phyloP scores from a whole-genome alignment of 495 filamentous ascomycete species.

The Cercophora scortea region DNA sequence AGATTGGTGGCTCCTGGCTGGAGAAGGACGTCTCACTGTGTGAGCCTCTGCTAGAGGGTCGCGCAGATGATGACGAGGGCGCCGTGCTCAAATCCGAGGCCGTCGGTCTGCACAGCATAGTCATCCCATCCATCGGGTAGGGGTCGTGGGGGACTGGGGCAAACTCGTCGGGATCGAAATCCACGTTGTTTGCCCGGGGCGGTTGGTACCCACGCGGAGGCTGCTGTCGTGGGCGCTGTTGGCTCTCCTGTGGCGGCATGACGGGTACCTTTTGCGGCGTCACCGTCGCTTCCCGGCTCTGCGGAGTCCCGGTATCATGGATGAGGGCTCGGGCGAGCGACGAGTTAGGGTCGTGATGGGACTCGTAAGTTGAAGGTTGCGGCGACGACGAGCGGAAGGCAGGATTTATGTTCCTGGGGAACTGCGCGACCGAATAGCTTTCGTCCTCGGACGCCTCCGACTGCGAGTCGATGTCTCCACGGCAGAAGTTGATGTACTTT shows the following conservation, averaged over 20 bases:
- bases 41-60: conserved; percentile 82
- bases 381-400: conserved; percentile 89
- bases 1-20: conserved; percentile 56
- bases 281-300: conserved; percentile 44
- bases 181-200: conserved; percentile 19
- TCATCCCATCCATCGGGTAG: conserved; percentile 96
- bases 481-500: conserved; percentile 97
- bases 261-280: conserved; percentile 43
- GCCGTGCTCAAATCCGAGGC: conserved; percentile 79
- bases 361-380: conserved; percentile 71
- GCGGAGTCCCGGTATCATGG: conserved; percentile 39
- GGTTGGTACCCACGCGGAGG: conserved; percentile 16
- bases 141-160: conserved; percentile 78
- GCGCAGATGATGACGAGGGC: conserved; percentile 50
- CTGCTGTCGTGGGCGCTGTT: conserved; percentile 12
- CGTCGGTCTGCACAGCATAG: conserved; percentile 88
- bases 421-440: conserved; percentile 87
- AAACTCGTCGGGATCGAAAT: conserved; percentile 54
- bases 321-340: conserved; percentile 56
- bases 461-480: conserved; percentile 75
- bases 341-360: conserved; percentile 76
- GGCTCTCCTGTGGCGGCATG: conserved; percentile 9
- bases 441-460: conserved; percentile 81
- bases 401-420: conserved; percentile 89
- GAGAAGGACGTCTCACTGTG: conserved; percentile 93